Conservation (phyloP, 2,329 filamentous ascomycete genomes). For the Tothia fuscella region DNA sequence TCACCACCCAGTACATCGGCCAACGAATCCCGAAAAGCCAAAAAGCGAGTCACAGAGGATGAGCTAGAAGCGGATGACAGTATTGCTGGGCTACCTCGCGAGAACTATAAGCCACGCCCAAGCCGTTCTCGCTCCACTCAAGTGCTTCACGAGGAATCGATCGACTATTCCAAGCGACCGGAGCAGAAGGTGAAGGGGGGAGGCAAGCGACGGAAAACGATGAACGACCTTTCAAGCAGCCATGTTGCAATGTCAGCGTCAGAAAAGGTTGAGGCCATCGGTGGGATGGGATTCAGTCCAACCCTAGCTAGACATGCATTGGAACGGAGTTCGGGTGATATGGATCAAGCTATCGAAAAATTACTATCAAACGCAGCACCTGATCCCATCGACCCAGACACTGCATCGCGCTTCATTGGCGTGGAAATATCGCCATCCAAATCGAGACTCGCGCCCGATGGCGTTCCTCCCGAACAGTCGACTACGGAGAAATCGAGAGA, state of each 20-base stretch:
- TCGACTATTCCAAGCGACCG: conserved; percentile 1
- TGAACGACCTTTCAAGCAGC: neutral
- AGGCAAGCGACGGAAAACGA: conserved; percentile 7
- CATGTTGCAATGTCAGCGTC: neutral
- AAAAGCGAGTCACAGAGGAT: neutral
- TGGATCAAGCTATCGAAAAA: neutral
- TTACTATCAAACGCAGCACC: neutral
- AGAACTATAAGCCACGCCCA: conserved; percentile 8
- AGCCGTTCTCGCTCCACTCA: conserved; percentile 3
- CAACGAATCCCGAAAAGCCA: neutral
- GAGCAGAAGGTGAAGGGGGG: neutral
- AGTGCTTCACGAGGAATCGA: neutral
- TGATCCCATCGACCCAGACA: neutral
- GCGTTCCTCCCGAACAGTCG: neutral
- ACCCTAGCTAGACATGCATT: conserved; percentile 1
- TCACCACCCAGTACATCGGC: neutral
- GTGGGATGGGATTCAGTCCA: conserved; percentile 7
- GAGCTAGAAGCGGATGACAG: neutral
- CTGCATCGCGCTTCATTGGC: neutral
- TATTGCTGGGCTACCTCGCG: conserved; percentile 2
- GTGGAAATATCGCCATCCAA: neutral
- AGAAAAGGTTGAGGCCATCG: conserved; percentile 1
- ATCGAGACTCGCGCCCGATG: neutral
- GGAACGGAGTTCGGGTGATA: neutral
- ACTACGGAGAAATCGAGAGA: too few relatives aligned